Conservation (phyloP, 192 early-diverging fungal species). For the Anaeromyces robustus region DNA sequence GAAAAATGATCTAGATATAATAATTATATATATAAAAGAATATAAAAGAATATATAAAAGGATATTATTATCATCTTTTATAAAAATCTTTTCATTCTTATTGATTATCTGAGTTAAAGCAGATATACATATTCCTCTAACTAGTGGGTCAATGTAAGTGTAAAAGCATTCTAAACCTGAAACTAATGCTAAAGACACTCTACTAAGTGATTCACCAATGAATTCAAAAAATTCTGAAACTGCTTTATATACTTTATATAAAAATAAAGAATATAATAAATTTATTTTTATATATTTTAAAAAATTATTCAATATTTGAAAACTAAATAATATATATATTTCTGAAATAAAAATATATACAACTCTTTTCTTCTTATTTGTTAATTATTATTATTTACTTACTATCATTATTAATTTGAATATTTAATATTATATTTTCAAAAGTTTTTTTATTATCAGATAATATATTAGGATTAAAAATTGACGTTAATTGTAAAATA, state of each 20-base stretch:
- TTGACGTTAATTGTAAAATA: conserved; percentile 15
- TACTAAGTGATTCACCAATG: conserved; percentile 20
- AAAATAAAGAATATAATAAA: no score
- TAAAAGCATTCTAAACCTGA: conserved; percentile 42
- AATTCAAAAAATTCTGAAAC: conserved; percentile 28
- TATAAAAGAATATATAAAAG: no score
- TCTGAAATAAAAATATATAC: no score
- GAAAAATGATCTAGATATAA: no score
- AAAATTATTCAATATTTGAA: no score
- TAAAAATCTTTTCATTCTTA: conserved; percentile 32
- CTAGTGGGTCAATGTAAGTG: conserved; percentile 22
- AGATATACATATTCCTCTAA: conserved; percentile 31
- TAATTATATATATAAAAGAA: no score
- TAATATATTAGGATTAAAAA: conserved; percentile 12
- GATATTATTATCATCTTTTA: conserved; percentile 31
- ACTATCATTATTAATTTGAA: conserved; percentile 26
- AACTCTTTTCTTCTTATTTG: not conserved
- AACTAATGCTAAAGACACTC: conserved; percentile 30
- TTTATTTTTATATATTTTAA: no score
- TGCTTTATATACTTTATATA: conserved; percentile 4
- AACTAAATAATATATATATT: no score
- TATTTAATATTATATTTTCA: conserved; percentile 10
- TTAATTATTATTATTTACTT: not conserved
- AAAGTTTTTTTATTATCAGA: conserved; percentile 13
- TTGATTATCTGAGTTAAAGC: conserved; percentile 28